Evolutionary conservation across 2,329 filamentous ascomycete species (phyloP).

Genomic region (Colletotrichum camelliae): DNA sequence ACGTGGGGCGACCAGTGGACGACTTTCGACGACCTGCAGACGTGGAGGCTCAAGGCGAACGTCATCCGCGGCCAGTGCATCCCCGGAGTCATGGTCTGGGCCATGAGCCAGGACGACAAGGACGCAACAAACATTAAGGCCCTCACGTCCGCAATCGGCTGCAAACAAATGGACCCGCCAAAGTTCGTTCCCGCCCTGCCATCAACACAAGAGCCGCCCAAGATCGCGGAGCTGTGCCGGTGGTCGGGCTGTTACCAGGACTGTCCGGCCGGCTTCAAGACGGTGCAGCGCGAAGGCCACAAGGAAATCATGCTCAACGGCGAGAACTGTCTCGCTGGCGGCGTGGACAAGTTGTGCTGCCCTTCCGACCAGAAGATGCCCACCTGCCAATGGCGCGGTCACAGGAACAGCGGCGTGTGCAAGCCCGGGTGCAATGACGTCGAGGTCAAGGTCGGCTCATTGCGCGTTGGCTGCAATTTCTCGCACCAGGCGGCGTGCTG

Average conservation of each 20-base stretch:
- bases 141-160: not conserved
- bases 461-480: not conserved
- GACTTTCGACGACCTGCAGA: constrained; percentile 35
- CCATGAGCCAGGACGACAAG: constrained; percentile 29
- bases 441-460: not conserved
- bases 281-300: not conserved
- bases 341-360: not conserved
- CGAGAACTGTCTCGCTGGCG: not conserved
- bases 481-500: not conserved
- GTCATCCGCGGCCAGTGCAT: constrained; percentile 23
- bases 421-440: not conserved
- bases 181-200: not conserved
- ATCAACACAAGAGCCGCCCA: not conserved
- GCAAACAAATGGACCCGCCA: not conserved
- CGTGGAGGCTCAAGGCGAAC: constrained; percentile 26
- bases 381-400: not conserved
- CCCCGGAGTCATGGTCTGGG: constrained; percentile 31
- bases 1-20: constrained; percentile 33
- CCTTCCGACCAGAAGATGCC: not conserved
- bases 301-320: not conserved
- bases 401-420: not conserved
- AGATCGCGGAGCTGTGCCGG: not conserved
- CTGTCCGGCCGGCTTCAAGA: not conserved
- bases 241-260: not conserved
- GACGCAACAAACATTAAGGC: constrained; percentile 24